Percentiles rank a stretch among this genome's conserved stretches.
phyloP scores from a whole-genome alignment of 2,329 filamentous ascomycete species.

The Trichoderma sp. region DNA sequence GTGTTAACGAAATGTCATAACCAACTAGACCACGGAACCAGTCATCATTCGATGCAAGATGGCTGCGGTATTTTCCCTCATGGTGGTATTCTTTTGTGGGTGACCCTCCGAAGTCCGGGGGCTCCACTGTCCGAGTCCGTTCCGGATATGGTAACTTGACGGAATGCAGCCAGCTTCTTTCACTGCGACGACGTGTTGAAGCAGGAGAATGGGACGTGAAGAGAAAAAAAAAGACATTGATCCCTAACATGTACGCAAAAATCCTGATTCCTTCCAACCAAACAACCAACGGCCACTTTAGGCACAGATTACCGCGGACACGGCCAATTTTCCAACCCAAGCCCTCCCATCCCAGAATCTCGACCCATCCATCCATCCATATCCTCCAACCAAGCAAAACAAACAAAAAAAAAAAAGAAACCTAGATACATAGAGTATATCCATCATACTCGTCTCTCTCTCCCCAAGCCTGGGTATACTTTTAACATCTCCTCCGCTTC shows the following conservation, averaged over 20 bases:
- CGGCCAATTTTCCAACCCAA: neutral
- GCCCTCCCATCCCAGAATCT: neutral
- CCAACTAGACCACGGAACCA: constrained; percentile 31
- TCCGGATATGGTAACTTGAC: neutral
- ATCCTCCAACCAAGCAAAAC: neutral
- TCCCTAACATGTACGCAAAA: too few relatives aligned
- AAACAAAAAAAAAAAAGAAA: neutral
- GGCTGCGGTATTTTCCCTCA: neutral
- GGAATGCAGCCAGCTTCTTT: neutral
- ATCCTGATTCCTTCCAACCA: too few relatives aligned
- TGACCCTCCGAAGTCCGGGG: neutral
- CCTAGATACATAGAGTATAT: neutral
- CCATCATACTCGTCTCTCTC: neutral
- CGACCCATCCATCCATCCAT: neutral
- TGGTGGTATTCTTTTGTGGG: neutral
- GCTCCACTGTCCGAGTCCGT: neutral
- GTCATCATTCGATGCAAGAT: neutral
- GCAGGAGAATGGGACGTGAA: too few relatives aligned
- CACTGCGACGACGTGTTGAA: neutral
- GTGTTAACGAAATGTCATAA: constrained; percentile 30
- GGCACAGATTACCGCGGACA: neutral
- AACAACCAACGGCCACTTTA: too few relatives aligned
- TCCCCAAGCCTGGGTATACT: neutral
- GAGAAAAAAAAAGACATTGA: too few relatives aligned
- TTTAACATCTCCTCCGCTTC: neutral